Conservation (phyloP, 495 filamentous ascomycete species). For the Lindgomyces ingoldianus region DNA sequence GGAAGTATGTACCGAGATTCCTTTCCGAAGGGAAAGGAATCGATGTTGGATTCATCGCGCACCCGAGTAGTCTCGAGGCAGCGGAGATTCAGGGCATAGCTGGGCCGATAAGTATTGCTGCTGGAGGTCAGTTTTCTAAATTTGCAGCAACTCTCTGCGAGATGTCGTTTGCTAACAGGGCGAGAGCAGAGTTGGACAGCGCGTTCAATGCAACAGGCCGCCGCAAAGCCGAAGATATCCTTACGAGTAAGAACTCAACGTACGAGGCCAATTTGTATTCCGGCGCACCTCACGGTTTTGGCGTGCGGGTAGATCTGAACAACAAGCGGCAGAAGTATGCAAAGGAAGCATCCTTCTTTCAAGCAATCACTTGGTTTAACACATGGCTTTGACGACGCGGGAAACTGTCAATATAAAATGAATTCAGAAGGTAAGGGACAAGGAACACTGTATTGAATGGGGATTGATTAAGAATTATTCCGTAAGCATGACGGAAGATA, state of each 20-base stretch:
- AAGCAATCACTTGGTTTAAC: conserved; percentile 28
- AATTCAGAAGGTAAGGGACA: no score
- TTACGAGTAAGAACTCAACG: conserved; percentile 12
- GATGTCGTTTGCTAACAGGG: not conserved
- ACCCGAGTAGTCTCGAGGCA: conserved; percentile 14
- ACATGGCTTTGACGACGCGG: conserved; percentile 22
- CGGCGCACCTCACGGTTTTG: conserved; percentile 27
- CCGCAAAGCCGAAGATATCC: conserved; percentile 23
- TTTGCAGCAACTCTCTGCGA: not conserved
- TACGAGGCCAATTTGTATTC: conserved; percentile 26
- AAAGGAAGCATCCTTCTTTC: conserved; percentile 20
- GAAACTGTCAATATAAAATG: no score
- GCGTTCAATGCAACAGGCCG: conserved; percentile 18
- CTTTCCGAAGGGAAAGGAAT: conserved; percentile 8
- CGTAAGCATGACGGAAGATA: no score
- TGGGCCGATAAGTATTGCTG: conserved; percentile 30
- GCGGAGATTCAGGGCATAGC: conserved; percentile 18
- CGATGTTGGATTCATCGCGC: conserved; percentile 29
- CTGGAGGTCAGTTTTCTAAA: conserved; percentile 28
- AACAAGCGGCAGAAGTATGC: conserved; percentile 18
- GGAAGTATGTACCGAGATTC: conserved; percentile 28
- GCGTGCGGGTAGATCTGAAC: conserved; percentile 17
- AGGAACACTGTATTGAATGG: no score
- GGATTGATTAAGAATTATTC: no score
- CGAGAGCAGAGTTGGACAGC: conserved; percentile 8